Conservation (phyloP, 257 asterid species). For the Solanum ossicruentum region DNA sequence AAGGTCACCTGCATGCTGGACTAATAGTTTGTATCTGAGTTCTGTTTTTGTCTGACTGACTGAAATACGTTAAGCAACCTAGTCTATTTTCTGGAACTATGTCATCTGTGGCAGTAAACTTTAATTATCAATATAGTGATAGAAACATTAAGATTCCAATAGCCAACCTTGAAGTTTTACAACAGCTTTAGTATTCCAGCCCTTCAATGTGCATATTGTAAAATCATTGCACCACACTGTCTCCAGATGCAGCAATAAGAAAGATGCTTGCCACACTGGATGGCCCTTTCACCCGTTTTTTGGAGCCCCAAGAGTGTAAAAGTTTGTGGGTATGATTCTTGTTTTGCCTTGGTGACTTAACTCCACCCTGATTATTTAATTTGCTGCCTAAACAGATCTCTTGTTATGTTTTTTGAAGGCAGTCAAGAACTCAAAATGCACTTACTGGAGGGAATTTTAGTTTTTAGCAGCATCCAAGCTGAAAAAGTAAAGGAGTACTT, state of each 20-base stretch:
- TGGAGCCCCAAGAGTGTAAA: conserved; percentile 86
- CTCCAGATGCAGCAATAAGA: conserved; percentile 74
- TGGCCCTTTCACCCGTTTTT: conserved; percentile 92
- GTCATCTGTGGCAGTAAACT: neutral
- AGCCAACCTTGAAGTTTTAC: neutral
- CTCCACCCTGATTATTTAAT: neutral
- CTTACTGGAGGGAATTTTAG: conserved; percentile 49
- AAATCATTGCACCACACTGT: neutral
- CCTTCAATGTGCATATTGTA: neutral
- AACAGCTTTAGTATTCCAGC: neutral
- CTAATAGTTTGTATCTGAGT: neutral
- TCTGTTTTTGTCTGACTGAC: neutral
- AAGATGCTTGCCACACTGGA: conserved; percentile 90
- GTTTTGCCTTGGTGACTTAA: conserved; percentile 5
- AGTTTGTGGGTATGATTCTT: conserved; percentile 65
- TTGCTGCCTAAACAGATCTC: conserved; percentile 7
- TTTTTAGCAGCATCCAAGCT: too few relatives aligned
- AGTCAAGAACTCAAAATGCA: conserved; percentile 84
- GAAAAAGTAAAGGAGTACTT: too few relatives aligned
- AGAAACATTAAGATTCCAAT: neutral
- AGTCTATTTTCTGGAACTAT: neutral
- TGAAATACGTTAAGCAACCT: neutral
- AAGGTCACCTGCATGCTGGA: neutral
- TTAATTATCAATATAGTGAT: neutral
- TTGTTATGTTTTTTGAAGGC: conserved; percentile 63